Evolutionary conservation across 1,139 yeast species (phyloP), one percentile per base, ranked within the genome.

Genomic region (Suhomyces terraborum): DNA sequence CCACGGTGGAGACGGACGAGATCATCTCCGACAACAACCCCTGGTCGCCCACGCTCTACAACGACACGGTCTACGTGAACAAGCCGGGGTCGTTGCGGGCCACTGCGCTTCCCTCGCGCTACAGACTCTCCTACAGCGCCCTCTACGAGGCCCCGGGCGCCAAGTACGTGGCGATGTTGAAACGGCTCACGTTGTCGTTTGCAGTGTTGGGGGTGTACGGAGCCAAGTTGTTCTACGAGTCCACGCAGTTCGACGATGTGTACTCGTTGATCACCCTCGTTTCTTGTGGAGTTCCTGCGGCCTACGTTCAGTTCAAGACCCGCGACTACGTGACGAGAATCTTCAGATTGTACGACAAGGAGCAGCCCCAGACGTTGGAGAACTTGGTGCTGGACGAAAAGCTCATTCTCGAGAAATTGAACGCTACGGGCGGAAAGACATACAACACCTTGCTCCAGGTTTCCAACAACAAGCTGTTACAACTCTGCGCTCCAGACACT

Each of bases 241-340:
- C 86, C n/a, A 69, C 77, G 1, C 69, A 79, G 39, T 69, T 82
- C 38, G 81, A 83, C 32, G 79, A 76, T 16, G 61, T 73, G 21
- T 69, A 82, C 42, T 82, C 85, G 1, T 51, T 71, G 26, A 52
- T 71, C 4, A 66, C 77, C 13, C 55, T 73, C 1, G 46, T 61
- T 0, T 53, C 74, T 1, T 65, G 79, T 6, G 48, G 72, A 7
- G 36, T 70, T 1, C 87, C 88, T 0, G 74, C 74, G 2, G 75
- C 77, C 0, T 52, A 70, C 4, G 70, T 77, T 2, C 79, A 81
- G 43, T 80, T 72, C 54, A 70, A 81, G 42, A 79, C 88, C 3
- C 68, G 71, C 33, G 82, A 87, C 39, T 84, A 84, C 50, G 95
- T 87, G 20, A 72, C 88, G 1, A 67, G 89, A 49, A 80, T 87